Evolutionary conservation across 2,329 filamentous ascomycete species (phyloP), one percentile per base, ranked within the genome.

Genomic region (Ophiosphaerella narmari): DNA sequence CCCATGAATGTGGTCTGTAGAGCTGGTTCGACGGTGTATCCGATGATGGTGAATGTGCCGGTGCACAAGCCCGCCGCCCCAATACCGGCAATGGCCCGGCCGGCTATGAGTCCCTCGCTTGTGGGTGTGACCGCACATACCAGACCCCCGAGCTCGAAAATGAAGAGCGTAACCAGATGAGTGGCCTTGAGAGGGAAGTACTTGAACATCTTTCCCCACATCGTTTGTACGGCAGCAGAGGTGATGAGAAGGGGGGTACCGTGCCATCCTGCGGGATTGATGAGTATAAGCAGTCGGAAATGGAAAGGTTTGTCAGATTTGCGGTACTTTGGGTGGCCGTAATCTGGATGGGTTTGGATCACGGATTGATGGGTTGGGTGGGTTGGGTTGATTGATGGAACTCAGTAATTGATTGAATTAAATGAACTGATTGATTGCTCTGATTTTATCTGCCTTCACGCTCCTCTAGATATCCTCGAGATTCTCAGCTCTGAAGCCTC

Each of bases 71-170:
- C 78, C 13, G 75, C 74, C 5, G 64, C 67, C 1, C 77, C 78
- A 1, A 77, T 38, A 14, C 78, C 78, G 18, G 75, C 66, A 23
- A 80, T 62, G 0, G 74, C 75, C 35, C 78, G 69, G 2, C 78
- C 78, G 31, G 77, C 57, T 48, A 80, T 77, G 23, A 80, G 57
- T 13, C 73, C 71, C 4, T 48, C 63, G 9, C 73, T 75, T 43
- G 64, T 74, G 59, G 39, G 50, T 6, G 65, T 57, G 2, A 51
- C 52, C 9, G 72, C 78, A 46, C 75, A 79, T 21, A 80, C 55
- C 1, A 72, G 60, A 29, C 70, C 74, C 2, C 78, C 78, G 34
- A 33, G 9, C 54, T 78, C 75, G 45, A 78, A 78, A 31, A 78
- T 53, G 8, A 67, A 43, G 18, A 78, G 6, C 8, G 16, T 13